Evolutionary conservation across 352 stramenopile species (phyloP).

Genomic region (Detonula confervacea): DNA sequence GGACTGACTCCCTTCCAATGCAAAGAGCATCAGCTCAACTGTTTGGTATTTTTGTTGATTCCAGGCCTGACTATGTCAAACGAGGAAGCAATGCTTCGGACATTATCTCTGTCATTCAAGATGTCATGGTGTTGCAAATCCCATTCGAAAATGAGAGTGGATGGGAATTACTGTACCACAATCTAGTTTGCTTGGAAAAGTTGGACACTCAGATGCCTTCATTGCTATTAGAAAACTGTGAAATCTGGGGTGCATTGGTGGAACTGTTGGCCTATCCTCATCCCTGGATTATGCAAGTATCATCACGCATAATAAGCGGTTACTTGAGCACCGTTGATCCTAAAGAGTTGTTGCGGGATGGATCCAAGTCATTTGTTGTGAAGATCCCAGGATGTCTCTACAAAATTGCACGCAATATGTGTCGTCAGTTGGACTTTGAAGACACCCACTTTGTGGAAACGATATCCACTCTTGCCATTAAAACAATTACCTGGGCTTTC

Average conservation of each 20-base stretch:
- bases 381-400: slow-evolving; percentile 68
- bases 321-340: slow-evolving; percentile 62
- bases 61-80: slow-evolving; percentile 71
- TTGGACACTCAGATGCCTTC: slow-evolving; percentile 51
- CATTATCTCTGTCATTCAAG: slow-evolving; percentile 38
- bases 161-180: slow-evolving; percentile 83
- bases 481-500: slow-evolving; percentile 72
- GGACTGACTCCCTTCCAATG: slow-evolving; percentile 59
- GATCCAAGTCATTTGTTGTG: slow-evolving; percentile 57
- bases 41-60: slow-evolving; percentile 81
- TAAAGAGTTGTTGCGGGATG: slow-evolving; percentile 31
- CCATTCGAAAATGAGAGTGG: slow-evolving; percentile 46
- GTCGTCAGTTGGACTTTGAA: slow-evolving; percentile 74
- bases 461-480: slow-evolving; percentile 68
- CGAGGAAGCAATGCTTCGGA: slow-evolving; percentile 52
- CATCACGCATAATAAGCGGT: slow-evolving; percentile 68
- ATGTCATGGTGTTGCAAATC: slow-evolving; percentile 36
- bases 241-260: slow-evolving; percentile 68
- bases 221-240: slow-evolving; percentile 32
- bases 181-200: slow-evolving; percentile 76
- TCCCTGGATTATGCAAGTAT: slow-evolving; percentile 80
- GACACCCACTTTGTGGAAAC: slow-evolving; percentile 76
- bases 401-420: slow-evolving; percentile 77
- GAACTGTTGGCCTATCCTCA: slow-evolving; percentile 69
- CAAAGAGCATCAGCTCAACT: slow-evolving; percentile 75